These are phyloP conservation scores for Trypanosoma mega DNA, from an alignment of 208 protist species.

Conservation along the genomic window DNA sequence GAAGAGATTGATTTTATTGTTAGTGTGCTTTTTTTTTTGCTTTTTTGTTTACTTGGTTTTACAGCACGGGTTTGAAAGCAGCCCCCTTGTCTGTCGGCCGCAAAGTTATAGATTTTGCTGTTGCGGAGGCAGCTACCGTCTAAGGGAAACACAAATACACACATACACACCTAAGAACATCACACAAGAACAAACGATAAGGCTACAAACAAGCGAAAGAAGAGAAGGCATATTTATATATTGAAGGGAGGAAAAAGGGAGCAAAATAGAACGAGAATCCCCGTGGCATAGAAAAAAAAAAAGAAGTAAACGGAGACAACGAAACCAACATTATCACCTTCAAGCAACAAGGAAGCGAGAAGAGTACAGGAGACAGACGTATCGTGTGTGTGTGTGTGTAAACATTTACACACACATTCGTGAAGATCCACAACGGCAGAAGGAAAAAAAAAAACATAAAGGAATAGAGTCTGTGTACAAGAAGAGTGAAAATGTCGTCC, in stretches of 20 bases:
- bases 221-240: too few relatives aligned
- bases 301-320: not conserved
- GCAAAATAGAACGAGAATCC: not conserved
- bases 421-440: too few relatives aligned
- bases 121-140: too few relatives aligned
- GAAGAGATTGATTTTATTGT: not conserved
- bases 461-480: not conserved
- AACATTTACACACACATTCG: too few relatives aligned
- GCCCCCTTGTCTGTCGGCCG: too few relatives aligned
- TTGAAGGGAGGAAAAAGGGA: not conserved
- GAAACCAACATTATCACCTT: not conserved
- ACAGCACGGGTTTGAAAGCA: too few relatives aligned
- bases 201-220: not conserved
- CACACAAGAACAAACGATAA: not conserved
- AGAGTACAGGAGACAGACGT: not conserved
- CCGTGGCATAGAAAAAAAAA: not conserved
- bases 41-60: conserved; percentile 8
- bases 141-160: conserved; percentile 11
- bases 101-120: too few relatives aligned
- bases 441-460: conserved; percentile 8
- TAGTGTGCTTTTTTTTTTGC: not conserved
- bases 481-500: not conserved
- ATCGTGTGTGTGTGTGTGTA: too few relatives aligned
- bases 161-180: conserved; percentile 17
- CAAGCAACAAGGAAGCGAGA: conserved; percentile 1